Evolutionary conservation across 2,329 filamentous ascomycete genomes (phyloP).

Genomic region (Trichophyton verrucosum): DNA sequence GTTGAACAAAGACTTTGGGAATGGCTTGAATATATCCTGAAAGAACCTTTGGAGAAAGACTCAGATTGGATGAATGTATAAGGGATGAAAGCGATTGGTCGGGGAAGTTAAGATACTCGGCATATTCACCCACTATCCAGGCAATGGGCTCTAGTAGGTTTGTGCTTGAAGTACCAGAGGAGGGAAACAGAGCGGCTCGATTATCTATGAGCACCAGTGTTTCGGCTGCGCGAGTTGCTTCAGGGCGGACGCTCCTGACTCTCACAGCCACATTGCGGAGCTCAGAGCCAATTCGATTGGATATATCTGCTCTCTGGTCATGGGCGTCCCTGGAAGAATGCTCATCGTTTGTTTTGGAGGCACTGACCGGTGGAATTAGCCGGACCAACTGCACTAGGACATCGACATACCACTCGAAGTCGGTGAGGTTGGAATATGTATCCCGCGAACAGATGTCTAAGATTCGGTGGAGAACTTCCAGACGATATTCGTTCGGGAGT

Average conservation of each 20-base stretch:
- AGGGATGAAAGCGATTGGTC: slow-evolving; percentile 62
- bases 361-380: slow-evolving; percentile 34
- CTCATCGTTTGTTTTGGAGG: slow-evolving; percentile 12
- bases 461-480: slow-evolving; percentile 70
- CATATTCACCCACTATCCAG: slow-evolving; percentile 85
- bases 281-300: slow-evolving; percentile 59
- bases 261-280: slow-evolving; percentile 84
- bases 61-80: slow-evolving; percentile 52
- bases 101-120: slow-evolving; percentile 55
- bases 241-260: slow-evolving; percentile 66
- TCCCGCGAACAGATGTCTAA: slow-evolving; percentile 80
- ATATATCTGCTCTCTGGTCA: slow-evolving; percentile 17
- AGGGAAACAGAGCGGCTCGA: slow-evolving; percentile 45
- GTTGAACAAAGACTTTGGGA: slow-evolving; percentile 67
- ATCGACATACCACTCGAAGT: slow-evolving; percentile 97
- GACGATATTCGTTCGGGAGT: slow-evolving; percentile 73
- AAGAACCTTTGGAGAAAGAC: slow-evolving; percentile 53
- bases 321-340: slow-evolving; percentile 11
- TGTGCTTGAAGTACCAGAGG: slow-evolving; percentile 38
- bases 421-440: slow-evolving; percentile 71
- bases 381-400: slow-evolving; percentile 75
- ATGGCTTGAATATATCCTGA: slow-evolving; percentile 70
- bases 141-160: slow-evolving; percentile 62
- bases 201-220: slow-evolving; percentile 52
- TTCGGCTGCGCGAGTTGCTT: slow-evolving; percentile 75